Evolutionary conservation across 805 yeast species (phyloP), one percentile per base, ranked within the genome.

Genomic region (Ogataea trehalophila): DNA sequence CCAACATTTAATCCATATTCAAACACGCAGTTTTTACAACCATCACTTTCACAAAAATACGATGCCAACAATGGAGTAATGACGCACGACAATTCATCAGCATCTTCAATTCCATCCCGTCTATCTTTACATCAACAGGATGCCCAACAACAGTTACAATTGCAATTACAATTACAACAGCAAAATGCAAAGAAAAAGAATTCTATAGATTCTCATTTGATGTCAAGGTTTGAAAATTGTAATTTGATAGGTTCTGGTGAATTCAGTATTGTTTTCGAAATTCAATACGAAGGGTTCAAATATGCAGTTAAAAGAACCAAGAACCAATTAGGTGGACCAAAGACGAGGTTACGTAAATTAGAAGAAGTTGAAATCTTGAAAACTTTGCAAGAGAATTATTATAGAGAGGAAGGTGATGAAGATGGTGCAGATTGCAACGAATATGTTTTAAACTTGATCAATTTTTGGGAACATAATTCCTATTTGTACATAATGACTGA

Each of bases 401-500:
- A 68, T 65, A 41, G 20, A 16, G 62, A 46, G 9, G 45, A 39
- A n/a, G 51, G 48, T 26, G 39, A 43, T 6, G 52, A 48, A 26
- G 53, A 49, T 8, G 75, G 72, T 26, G 47, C 50, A 13, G 87
- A 81, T 46, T 94, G 90, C 13, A 79, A 80, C 53, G 95, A 87
- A 56, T 83, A 87, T 61, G 79, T 94, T 36, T 78, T 94, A 40
- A 81, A 81, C 53, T 80, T 87, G 55, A 76, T 88, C 16, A 90
- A 88, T 61, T 87, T 86, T 31, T 92, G 97, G 97, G 95, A 87
- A 54, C 74, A 73, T 60, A 77, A 81, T 60, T 80, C 80, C 41
- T 81, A 82, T 55, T 79, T 85, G 54, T 94, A 92, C 63, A 88
- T 94, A 36, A 87, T 90, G 94, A 89, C 96, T 4, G 97, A 92